Conservation (phyloP, 257 asterid genomes). For the Agastache rugosa region DNA sequence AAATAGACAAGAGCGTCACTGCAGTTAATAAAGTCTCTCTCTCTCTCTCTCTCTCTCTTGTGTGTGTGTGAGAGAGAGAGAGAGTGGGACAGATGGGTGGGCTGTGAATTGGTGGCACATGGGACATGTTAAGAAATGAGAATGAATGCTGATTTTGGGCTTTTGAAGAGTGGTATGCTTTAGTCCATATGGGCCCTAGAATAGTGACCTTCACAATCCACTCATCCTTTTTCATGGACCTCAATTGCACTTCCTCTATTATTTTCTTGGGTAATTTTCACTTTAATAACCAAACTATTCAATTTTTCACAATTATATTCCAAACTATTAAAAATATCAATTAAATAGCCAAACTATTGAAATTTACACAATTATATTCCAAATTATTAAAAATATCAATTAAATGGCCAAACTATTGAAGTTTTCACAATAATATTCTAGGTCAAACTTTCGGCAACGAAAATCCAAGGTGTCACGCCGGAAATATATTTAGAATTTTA, state of each 20-base stretch:
- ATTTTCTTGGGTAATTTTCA: no score
- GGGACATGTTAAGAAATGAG: constrained; percentile 1
- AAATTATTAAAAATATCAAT: no score
- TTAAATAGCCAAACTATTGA: no score
- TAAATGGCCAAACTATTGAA: no score
- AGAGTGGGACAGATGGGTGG: constrained; percentile 7
- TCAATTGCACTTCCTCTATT: constrained; percentile 3
- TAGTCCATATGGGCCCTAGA: constrained; percentile 36
- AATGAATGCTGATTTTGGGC: constrained; percentile 42
- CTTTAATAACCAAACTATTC: no score
- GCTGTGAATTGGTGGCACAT: constrained; percentile 39
- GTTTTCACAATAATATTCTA: no score
- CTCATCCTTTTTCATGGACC: constrained; percentile 39
- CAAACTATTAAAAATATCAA: no score
- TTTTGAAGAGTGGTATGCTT: constrained; percentile 35
- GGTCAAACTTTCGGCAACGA: no score
- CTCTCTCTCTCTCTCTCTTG: not conserved
- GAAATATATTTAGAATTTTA: no score
- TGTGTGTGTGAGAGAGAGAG: not conserved
- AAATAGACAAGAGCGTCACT: constrained; percentile 10
- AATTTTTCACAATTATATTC: no score
- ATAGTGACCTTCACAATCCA: constrained; percentile 30
- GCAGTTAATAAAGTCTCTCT: not conserved
- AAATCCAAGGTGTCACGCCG: no score
- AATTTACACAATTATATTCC: no score